phyloP scores from a whole-genome alignment of 2,329 filamentous ascomycete species.

The Epichloe typhina region DNA sequence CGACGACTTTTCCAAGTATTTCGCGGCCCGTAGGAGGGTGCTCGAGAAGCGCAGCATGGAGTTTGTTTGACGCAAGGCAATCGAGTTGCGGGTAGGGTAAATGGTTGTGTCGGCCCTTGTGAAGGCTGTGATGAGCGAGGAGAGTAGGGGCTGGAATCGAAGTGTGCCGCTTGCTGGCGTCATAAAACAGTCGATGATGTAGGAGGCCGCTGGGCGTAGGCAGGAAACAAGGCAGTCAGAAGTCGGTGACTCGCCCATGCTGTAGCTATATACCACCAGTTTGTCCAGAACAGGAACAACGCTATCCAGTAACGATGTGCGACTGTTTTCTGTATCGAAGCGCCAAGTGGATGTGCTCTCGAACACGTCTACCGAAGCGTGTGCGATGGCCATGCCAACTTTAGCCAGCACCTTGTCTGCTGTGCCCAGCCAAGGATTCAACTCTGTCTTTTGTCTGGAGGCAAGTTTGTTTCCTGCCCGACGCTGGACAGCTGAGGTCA shows the following conservation, averaged over 20 bases:
- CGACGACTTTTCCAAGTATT: slow-evolving; percentile 47
- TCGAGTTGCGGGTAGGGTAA: slow-evolving; percentile 39
- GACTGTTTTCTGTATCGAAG: slow-evolving; percentile 56
- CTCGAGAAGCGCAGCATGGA: slow-evolving; percentile 54
- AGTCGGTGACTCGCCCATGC: slow-evolving; percentile 49
- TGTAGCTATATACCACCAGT: slow-evolving; percentile 59
- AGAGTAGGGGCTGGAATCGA: slow-evolving; percentile 64
- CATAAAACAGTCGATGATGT: slow-evolving; percentile 66
- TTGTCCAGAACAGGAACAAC: slow-evolving; percentile 60
- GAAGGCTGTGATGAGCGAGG: slow-evolving; percentile 42
- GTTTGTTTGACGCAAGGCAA: slow-evolving; percentile 49
- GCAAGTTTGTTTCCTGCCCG: slow-evolving; percentile 40
- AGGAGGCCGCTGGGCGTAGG: slow-evolving; percentile 59
- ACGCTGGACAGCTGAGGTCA: slow-evolving; percentile 54
- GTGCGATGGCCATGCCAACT: slow-evolving; percentile 59
- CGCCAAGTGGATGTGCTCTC: slow-evolving; percentile 81
- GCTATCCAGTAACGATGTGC: slow-evolving; percentile 52
- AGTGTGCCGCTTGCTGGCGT: slow-evolving; percentile 55
- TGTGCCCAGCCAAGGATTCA: slow-evolving; percentile 53
- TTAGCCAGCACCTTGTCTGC: slow-evolving; percentile 65
- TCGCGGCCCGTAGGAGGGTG: slow-evolving; percentile 56
- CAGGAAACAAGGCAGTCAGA: slow-evolving; percentile 39
- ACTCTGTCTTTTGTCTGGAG: slow-evolving; percentile 29
- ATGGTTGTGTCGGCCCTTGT: slow-evolving; percentile 46
- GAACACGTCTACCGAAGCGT: slow-evolving; percentile 67